A percentile compares a stretch with the other conserved stretches of the same genome.
phyloP scores from a whole-genome alignment of 495 filamentous ascomycete genomes.

The Achaetomiella virescens region DNA sequence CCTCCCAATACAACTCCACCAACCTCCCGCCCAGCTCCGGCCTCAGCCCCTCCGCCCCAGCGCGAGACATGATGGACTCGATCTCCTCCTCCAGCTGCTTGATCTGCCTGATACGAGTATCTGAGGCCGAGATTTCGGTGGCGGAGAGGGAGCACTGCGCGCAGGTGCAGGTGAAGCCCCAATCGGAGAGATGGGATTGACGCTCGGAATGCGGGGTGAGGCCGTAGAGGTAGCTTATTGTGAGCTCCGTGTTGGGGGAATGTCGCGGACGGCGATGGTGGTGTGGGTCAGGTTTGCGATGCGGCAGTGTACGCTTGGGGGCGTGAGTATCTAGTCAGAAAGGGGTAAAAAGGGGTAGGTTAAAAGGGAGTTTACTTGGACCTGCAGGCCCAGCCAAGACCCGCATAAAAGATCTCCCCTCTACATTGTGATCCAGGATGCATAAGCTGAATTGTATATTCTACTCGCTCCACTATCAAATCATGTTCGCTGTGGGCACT shows the following conservation, averaged over 20 bases:
- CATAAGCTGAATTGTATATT: no score
- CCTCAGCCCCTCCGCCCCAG: constrained; percentile 16
- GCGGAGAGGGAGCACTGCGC: constrained; percentile 26
- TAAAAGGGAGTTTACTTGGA: neutral
- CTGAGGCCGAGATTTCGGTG: constrained; percentile 23
- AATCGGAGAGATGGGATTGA: constrained; percentile 27
- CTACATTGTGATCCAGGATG: no score
- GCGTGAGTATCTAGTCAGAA: neutral
- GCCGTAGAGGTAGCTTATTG: constrained; percentile 36
- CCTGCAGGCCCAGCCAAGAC: neutral
- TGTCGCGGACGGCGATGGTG: constrained; percentile 36
- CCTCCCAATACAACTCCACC: constrained; percentile 30
- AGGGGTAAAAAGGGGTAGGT: neutral
- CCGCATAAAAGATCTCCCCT: no score
- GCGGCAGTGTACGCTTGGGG: constrained; percentile 34
- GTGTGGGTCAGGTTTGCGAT: constrained; percentile 35
- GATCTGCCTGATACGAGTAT: constrained; percentile 32
- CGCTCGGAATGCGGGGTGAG: constrained; percentile 26
- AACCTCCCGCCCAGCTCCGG: constrained; percentile 31
- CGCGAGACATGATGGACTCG: constrained; percentile 23
- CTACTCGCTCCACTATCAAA: no score
- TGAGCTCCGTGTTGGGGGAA: constrained; percentile 37
- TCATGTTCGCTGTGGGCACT: no score
- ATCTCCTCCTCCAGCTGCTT: constrained; percentile 30
- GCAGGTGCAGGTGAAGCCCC: constrained; percentile 40